Evolutionary conservation across 176 grass and related monocot genomes (phyloP).

Genomic region (Oryza meyeriana): DNA sequence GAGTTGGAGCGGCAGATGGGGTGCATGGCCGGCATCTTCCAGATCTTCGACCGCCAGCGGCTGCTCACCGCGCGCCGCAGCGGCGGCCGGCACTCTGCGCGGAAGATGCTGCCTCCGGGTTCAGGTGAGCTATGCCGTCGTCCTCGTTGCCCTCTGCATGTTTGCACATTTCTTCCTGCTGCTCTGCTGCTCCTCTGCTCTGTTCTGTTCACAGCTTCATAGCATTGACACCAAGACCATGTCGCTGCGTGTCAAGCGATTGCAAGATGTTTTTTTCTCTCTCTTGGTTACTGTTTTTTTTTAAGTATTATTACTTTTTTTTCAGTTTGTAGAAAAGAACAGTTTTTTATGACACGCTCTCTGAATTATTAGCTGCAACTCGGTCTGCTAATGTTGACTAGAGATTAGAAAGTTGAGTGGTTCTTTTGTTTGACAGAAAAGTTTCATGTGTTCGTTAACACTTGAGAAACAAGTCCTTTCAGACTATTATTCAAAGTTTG

Average conservation of each 20-base stretch:
- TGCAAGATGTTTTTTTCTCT: background rate
- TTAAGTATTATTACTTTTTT: background rate
- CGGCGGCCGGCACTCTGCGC: constrained; percentile 10
- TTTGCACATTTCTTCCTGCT: background rate
- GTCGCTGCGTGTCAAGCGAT: background rate
- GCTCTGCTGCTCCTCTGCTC: background rate
- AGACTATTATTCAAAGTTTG: constrained; percentile 25
- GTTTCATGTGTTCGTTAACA: constrained; percentile 2
- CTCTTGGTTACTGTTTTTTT: background rate
- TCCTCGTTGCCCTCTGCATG: background rate
- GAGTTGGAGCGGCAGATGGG: constrained; percentile 78
- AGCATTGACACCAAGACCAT: background rate
- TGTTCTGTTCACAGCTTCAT: background rate
- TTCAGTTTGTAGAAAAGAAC: background rate
- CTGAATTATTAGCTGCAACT: background rate
- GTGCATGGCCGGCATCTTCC: constrained; percentile 89
- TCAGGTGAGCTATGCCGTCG: background rate
- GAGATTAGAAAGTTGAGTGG: background rate
- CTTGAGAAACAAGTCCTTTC: background rate
- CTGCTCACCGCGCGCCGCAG: constrained; percentile 40
- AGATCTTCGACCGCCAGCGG: constrained; percentile 84
- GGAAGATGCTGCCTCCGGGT: constrained; percentile 66
- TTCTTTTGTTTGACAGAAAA: background rate
- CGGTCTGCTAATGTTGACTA: constrained; percentile 28
- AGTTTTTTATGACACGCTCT: background rate